Evolutionary conservation across 495 filamentous ascomycete species (phyloP).

Genomic region (Podospora pseudopauciseta): DNA sequence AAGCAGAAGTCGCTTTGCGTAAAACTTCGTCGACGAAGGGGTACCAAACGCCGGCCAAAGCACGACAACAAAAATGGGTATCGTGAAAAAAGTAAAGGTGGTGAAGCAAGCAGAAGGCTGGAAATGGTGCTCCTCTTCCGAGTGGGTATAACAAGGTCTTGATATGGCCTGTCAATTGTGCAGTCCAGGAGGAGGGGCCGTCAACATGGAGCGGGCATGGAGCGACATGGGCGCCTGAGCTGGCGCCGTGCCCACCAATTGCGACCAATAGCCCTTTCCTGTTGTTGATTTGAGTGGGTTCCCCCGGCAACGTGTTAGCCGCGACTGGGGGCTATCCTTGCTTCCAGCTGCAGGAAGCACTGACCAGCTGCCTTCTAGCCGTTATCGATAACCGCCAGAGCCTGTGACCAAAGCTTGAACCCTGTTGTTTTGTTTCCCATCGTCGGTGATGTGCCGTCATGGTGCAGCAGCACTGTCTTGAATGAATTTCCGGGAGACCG

Average conservation of each 20-base stretch:
- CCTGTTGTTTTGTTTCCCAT: not conserved
- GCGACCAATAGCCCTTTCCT: slow-evolving; percentile 19
- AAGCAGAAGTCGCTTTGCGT: no score
- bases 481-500: not conserved
- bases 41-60: slow-evolving; percentile 17
- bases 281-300: slow-evolving; percentile 31
- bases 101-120: slow-evolving; percentile 4
- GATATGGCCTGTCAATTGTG: slow-evolving; percentile 10
- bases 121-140: not conserved
- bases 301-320: slow-evolving; percentile 26
- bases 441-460: not conserved
- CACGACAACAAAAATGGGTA: slow-evolving; percentile 10
- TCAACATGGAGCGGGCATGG: not conserved
- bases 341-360: slow-evolving; percentile 6
- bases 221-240: slow-evolving; percentile 20
- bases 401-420: slow-evolving; percentile 7
- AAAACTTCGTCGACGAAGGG: not conserved
- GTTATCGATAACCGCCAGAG: slow-evolving; percentile 1
- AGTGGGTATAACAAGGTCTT: slow-evolving; percentile 30
- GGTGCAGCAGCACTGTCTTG: not conserved
- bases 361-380: not conserved
- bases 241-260: slow-evolving; percentile 24
- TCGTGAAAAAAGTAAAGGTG: slow-evolving; percentile 9
- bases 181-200: not conserved
- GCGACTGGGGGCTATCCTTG: slow-evolving; percentile 22